phyloP scores from a whole-genome alignment of 495 filamentous ascomycete species.

The Trichoderma asperelloides region DNA sequence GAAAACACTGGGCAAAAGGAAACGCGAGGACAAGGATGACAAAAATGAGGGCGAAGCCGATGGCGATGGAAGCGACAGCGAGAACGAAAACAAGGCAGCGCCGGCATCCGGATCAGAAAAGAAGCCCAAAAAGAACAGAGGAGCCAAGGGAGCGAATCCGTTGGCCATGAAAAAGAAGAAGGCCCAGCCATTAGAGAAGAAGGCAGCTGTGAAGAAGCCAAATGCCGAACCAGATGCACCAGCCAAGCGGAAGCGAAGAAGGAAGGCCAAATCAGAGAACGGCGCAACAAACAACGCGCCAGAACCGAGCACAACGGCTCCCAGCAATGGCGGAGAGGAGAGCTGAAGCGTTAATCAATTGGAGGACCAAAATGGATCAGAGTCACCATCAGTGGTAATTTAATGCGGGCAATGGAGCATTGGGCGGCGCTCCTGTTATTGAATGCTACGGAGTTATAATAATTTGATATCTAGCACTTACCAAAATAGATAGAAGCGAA shows the following conservation, averaged over 20 bases:
- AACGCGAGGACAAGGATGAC: slow-evolving; percentile 42
- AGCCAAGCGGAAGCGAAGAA: slow-evolving; percentile 13
- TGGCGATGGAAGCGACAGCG: slow-evolving; percentile 6
- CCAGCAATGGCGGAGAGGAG: background rate
- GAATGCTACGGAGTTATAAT: background rate
- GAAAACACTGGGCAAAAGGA: slow-evolving; percentile 39
- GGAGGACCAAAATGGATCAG: background rate
- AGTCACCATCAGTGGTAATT: background rate
- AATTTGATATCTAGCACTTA: background rate
- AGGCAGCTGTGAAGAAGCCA: slow-evolving; percentile 12
- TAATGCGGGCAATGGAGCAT: background rate
- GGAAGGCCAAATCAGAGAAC: slow-evolving; percentile 11
- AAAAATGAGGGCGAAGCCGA: slow-evolving; percentile 19
- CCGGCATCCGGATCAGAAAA: slow-evolving; percentile 29
- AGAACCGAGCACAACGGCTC: background rate
- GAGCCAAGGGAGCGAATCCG: slow-evolving; percentile 80
- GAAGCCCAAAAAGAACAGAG: slow-evolving; percentile 50
- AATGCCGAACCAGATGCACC: slow-evolving; percentile 8
- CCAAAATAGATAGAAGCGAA: background rate
- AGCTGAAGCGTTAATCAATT: background rate
- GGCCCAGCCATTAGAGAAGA: slow-evolving; percentile 17
- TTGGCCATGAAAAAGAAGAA: slow-evolving; percentile 82
- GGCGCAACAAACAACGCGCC: background rate
- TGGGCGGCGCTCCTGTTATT: background rate
- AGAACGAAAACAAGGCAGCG: slow-evolving; percentile 15